Base-by-base conservation (phyloP, 1,139 yeast species). In the Saccharomyces hybrid region DNA sequence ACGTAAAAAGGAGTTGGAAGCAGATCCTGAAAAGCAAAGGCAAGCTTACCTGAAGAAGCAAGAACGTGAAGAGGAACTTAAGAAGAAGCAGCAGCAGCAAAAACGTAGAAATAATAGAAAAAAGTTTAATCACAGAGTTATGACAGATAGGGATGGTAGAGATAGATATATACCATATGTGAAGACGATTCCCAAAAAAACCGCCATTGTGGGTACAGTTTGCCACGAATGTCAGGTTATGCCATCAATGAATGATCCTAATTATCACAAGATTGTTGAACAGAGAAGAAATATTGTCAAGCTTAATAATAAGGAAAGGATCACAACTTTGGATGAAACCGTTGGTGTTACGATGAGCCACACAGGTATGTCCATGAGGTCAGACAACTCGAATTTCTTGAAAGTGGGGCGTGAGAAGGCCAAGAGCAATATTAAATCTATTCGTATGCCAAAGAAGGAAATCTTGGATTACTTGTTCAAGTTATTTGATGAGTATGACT, bases 381-480 rank as follows among this genome's bases (percentile, higher is more conserved):
- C 81, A 41, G 90, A 82, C 60, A 82, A 81, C 55, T 79, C 88
- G 3, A 81, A 84, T 28, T 83, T 86, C 74, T 77, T 85, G 62
- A 81, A 79, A 66, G 78, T 73, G 41, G 71, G 72, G 23, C 71
- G 77, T 71, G 69, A 72, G 49, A 66, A 66, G 59, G 64, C 68
- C n/a, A 67, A 75, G 56, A 77, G 76, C 59, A 78, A 77, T 62
- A 75, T 78, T 57, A 85, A 96, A 68, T 96, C 97, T 42, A 89
- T 88, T 60, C 82, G 99, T 70, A 87, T 93, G 85, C 96, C 96
- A 46, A 85, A 88, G 75, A 89, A 88, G 71, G 97, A 90, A 61
- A 80, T 93, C 55, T 80, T 93, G 78, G 97, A 91, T 71, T 74
- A 88, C 62, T 75, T 93, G 60, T 93, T 95, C 79, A 79, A 88